phyloP scores from a whole-genome alignment of 176 grass and related monocot species.

The Coix lacrymajobi region DNA sequence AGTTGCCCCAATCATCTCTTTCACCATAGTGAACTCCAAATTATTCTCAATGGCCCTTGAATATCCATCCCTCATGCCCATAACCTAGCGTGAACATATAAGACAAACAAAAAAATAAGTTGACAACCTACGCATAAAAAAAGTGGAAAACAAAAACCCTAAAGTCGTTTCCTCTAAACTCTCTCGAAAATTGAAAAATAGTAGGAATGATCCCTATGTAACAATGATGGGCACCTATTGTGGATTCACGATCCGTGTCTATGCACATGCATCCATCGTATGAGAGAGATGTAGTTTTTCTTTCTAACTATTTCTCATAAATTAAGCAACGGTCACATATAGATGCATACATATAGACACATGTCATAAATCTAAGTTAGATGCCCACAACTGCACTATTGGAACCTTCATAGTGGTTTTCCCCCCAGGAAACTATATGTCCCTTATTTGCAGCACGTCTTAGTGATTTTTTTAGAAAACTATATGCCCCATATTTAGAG shows the following conservation, averaged over 20 bases:
- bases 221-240: too few species aligned
- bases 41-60: background rate
- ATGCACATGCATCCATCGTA: too few species aligned
- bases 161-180: background rate
- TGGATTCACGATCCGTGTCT: too few species aligned
- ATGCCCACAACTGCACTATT: background rate
- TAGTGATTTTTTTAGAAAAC: too few species aligned
- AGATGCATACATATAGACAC: background rate
- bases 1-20: background rate
- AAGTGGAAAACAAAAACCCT: background rate
- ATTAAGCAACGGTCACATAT: too few species aligned
- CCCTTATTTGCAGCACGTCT: background rate
- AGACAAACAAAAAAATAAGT: background rate
- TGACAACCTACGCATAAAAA: background rate
- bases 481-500: background rate
- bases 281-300: too few species aligned
- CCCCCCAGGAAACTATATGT: background rate
- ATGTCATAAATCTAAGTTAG: background rate
- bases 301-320: too few species aligned
- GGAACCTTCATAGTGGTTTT: too few species aligned
- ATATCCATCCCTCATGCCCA: background rate
- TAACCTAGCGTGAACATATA: background rate
- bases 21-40: background rate
- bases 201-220: background rate
- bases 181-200: background rate